phyloP scores from a whole-genome alignment of 371 early-diverging fungal species.

The Mortierella sp. region DNA sequence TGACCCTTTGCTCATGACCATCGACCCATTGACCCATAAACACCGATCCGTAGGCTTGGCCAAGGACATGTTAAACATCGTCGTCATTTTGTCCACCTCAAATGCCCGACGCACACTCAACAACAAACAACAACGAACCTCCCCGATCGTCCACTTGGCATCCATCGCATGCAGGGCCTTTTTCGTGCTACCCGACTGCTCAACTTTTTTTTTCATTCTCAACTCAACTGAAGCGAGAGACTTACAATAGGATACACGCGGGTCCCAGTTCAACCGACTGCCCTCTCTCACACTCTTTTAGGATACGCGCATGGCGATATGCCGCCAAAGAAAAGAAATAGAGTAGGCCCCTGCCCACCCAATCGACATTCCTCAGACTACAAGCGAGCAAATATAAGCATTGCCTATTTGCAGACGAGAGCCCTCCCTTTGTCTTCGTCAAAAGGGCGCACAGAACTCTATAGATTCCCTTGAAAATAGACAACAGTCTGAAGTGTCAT shows the following conservation, averaged over 20 bases:
- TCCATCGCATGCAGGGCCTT: conserved; percentile 6
- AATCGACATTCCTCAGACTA: background rate
- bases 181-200: conserved; percentile 6
- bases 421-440: background rate
- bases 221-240: background rate
- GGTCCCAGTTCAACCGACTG: background rate
- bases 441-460: background rate
- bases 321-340: background rate
- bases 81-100: background rate
- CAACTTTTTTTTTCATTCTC: background rate
- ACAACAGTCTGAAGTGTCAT: background rate
- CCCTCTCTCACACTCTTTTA: background rate
- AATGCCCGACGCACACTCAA: no score
- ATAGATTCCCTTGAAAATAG: background rate
- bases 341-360: background rate
- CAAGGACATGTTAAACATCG: background rate
- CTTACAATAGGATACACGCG: background rate
- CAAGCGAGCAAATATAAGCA: background rate
- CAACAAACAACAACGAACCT: no score
- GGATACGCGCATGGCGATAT: no score
- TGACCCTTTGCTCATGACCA: background rate
- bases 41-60: background rate
- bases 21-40: background rate
- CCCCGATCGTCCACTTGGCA: background rate
- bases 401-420: background rate